A percentile compares a stretch with the other conserved stretches of the same genome.
Conservation (phyloP, 2,329 filamentous ascomycete genomes). For the Fusarium buharicum region DNA sequence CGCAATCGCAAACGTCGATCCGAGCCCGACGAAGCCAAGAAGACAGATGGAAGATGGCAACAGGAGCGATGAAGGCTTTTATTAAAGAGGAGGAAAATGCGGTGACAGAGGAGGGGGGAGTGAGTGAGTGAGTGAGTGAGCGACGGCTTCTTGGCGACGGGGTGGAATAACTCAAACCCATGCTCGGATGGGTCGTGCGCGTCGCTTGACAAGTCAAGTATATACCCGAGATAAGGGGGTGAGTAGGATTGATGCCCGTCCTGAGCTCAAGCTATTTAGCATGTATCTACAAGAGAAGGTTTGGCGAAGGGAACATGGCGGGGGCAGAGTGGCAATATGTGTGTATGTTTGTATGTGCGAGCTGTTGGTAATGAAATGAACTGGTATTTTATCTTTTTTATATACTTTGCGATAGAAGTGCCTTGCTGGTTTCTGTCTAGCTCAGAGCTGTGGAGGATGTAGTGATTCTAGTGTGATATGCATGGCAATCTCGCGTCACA, state of each 20-base stretch:
- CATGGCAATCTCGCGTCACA: neutral
- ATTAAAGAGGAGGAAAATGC: conserved; percentile 20
- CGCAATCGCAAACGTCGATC: conserved; percentile 19
- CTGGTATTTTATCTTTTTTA: conserved; percentile 42
- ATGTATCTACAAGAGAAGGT: conserved; percentile 44
- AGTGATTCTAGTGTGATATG: neutral
- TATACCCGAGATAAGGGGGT: conserved; percentile 44
- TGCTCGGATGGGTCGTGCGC: conserved; percentile 38
- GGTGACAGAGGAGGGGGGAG: conserved; percentile 10
- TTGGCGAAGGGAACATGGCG: conserved; percentile 17
- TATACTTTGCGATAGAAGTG: conserved; percentile 15
- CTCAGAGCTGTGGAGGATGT: neutral
- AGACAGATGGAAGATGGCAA: conserved; percentile 16
- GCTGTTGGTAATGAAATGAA: conserved; percentile 47
- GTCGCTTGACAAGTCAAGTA: conserved; percentile 47
- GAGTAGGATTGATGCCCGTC: conserved; percentile 35
- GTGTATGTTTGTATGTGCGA: conserved; percentile 45
- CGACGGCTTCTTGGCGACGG: conserved; percentile 22
- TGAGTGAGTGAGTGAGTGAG: conserved; percentile 3
- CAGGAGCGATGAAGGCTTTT: conserved; percentile 9
- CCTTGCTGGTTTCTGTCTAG: conserved; percentile 7
- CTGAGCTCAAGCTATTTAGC: conserved; percentile 38
- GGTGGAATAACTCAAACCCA: conserved; percentile 23
- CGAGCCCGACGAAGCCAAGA: conserved; percentile 27
- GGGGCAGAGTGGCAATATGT: conserved; percentile 30